Percentiles rank a stretch among this genome's conserved stretches.
Evolutionary conservation across 352 stramenopile species (phyloP).

Genomic region (Detonula confervacea): DNA sequence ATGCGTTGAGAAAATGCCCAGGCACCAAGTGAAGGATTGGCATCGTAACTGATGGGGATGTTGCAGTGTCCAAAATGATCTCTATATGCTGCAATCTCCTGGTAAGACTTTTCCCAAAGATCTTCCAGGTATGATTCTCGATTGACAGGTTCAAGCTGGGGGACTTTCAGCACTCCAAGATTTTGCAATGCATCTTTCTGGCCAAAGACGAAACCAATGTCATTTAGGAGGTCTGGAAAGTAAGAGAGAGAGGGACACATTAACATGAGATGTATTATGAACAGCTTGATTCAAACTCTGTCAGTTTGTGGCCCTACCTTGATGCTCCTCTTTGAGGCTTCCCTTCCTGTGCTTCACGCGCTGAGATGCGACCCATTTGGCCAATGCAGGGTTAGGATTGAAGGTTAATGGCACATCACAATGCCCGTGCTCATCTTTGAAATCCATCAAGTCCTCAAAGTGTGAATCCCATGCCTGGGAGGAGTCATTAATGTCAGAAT

Average conservation of each 20-base stretch:
- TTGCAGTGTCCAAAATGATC: slow-evolving; percentile 54
- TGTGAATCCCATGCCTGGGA: not conserved
- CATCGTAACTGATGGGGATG: slow-evolving; percentile 55
- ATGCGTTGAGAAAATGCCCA: slow-evolving; percentile 52
- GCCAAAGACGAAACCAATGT: not conserved
- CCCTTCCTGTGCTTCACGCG: not conserved
- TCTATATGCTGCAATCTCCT: slow-evolving; percentile 31
- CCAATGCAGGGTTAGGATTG: not conserved
- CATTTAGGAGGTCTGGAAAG: not conserved
- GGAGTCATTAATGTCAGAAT: too few relatives aligned
- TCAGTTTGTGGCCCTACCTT: not conserved
- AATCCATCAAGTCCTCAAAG: slow-evolving; percentile 3
- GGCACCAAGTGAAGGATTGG: slow-evolving; percentile 50
- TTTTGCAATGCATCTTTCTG: not conserved
- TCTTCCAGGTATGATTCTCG: slow-evolving; percentile 23
- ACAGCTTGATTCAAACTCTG: not conserved
- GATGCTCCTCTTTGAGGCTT: not conserved
- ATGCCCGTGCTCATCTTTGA: slow-evolving; percentile 4
- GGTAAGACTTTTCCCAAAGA: slow-evolving; percentile 37
- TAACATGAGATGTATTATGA: not conserved
- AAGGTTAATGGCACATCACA: not conserved
- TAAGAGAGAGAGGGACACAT: not conserved
- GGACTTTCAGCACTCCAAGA: slow-evolving; percentile 2
- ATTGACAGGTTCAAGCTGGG: not conserved
- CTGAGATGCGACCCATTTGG: slow-evolving; percentile 1